Conservation (phyloP, 768 basidiomycete species). For the Russula sp. region DNA sequence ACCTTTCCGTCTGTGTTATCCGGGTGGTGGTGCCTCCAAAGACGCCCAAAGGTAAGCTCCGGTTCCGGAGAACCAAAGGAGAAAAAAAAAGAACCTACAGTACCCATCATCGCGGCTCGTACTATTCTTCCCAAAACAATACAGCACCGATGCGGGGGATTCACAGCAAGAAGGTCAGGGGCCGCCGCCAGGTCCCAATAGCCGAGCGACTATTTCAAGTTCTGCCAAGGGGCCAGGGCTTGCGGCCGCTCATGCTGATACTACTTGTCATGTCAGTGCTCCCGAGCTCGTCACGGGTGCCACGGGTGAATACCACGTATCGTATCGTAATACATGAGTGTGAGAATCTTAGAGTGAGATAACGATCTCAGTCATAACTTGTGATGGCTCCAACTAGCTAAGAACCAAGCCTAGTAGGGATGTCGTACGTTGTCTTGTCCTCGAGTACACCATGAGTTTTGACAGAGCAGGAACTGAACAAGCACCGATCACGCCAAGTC, state of each 20-base stretch:
- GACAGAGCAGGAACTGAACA: conserved; percentile 23
- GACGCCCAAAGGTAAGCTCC: conserved; percentile 17
- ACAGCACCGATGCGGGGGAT: not conserved
- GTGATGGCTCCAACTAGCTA: conserved; percentile 1
- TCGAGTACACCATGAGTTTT: conserved; percentile 27
- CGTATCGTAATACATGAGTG: not conserved
- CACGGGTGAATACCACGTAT: not conserved
- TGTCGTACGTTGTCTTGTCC: conserved; percentile 2
- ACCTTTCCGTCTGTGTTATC: not conserved
- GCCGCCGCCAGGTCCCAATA: not conserved
- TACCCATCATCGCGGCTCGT: not conserved
- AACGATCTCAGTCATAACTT: conserved; percentile 6
- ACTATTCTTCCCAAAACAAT: not conserved
- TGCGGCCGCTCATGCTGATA: too few relatives aligned
- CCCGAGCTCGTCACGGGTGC: not conserved
- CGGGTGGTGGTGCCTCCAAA: not conserved
- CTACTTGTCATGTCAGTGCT: too few relatives aligned
- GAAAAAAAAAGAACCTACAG: not conserved
- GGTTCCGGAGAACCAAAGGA: conserved; percentile 2
- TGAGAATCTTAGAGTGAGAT: conserved; percentile 7
- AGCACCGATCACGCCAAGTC: conserved; percentile 28
- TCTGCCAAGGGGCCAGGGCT: too few relatives aligned
- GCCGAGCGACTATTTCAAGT: not conserved
- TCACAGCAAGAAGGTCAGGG: not conserved
- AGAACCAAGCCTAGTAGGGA: conserved; percentile 1